Conservation (phyloP, 345 rosid species). For the Leavenworthia alabamica region DNA sequence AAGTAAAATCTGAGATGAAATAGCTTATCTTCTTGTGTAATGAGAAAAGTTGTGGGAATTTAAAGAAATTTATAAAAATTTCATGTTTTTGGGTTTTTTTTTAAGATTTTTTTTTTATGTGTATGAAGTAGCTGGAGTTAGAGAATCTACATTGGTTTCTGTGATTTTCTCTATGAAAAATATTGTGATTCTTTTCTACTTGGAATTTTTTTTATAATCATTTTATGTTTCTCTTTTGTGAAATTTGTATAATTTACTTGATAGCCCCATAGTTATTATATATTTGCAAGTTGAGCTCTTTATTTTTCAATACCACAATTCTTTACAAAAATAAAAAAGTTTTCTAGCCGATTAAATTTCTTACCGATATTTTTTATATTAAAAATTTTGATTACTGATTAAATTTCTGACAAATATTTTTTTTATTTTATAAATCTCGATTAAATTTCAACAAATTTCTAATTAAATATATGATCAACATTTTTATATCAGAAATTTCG, state of each 20-base stretch:
- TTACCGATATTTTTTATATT: too few species aligned
- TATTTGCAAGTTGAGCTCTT: not conserved
- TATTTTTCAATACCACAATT: not conserved
- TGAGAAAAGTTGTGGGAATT: slow-evolving; percentile 27
- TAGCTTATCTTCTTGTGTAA: slow-evolving; percentile 35
- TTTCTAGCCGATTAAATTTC: too few species aligned
- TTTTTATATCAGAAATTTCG: too few species aligned
- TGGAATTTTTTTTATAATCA: not conserved
- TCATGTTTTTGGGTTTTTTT: slow-evolving; percentile 42
- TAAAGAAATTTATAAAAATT: slow-evolving; percentile 21
- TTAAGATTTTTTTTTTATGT: slow-evolving; percentile 20
- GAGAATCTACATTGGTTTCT: slow-evolving; percentile 30
- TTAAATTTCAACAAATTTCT: too few species aligned
- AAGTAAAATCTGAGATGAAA: slow-evolving; percentile 50
- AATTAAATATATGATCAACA: too few species aligned
- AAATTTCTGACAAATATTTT: too few species aligned
- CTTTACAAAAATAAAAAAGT: not conserved
- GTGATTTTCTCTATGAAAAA: slow-evolving; percentile 28
- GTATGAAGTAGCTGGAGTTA: slow-evolving; percentile 23
- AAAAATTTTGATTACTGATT: too few species aligned
- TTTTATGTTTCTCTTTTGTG: slow-evolving; percentile 1
- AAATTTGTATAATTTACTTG: not conserved
- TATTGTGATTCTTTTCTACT: slow-evolving; percentile 23
- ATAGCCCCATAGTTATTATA: not conserved
- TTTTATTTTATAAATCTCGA: too few species aligned